A percentile compares a stretch with the other conserved stretches of the same genome.
These are phyloP conservation scores for Solanum gracilifrons DNA, from an alignment of 257 asterid genomes.

Conservation along the genomic window DNA sequence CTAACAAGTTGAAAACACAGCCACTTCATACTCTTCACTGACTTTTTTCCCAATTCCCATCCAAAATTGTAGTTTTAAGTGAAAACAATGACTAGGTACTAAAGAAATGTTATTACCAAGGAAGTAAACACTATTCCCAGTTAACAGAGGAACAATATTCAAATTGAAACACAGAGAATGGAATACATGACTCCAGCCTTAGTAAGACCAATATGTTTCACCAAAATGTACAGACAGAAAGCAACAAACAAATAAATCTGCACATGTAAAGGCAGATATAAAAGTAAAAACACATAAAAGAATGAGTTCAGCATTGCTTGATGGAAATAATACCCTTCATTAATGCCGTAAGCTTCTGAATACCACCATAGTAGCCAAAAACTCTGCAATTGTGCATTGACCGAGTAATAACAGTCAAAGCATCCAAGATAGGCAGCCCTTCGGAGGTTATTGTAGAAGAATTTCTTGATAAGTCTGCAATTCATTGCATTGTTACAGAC, in stretches of 20 bases:
- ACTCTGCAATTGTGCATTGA: slow-evolving; percentile 90
- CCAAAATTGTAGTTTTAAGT: not conserved
- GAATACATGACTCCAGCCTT: not conserved
- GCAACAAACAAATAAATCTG: not conserved
- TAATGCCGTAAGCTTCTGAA: slow-evolving; percentile 85
- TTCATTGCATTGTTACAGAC: slow-evolving; percentile 12
- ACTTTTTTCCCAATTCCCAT: not conserved
- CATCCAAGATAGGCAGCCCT: slow-evolving; percentile 71
- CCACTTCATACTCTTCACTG: not conserved
- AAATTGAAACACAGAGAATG: not conserved
- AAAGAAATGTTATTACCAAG: not conserved
- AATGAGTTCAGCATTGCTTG: not conserved
- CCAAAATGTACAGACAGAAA: not conserved
- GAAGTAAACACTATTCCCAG: not conserved
- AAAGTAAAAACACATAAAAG: not conserved
- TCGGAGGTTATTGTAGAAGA: slow-evolving; percentile 40
- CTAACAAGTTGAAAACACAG: not conserved
- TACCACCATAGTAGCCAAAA: slow-evolving; percentile 70
- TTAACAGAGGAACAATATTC: not conserved
- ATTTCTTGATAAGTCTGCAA: slow-evolving; percentile 43
- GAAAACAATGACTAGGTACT: not conserved
- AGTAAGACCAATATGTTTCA: not conserved
- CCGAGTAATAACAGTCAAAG: slow-evolving; percentile 59
- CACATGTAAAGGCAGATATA: not conserved
- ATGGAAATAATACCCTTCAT: slow-evolving; percentile 57